Evolutionary conservation across 208 protist species (phyloP).

Genomic region (Trypanosomatidae sp.): DNA sequence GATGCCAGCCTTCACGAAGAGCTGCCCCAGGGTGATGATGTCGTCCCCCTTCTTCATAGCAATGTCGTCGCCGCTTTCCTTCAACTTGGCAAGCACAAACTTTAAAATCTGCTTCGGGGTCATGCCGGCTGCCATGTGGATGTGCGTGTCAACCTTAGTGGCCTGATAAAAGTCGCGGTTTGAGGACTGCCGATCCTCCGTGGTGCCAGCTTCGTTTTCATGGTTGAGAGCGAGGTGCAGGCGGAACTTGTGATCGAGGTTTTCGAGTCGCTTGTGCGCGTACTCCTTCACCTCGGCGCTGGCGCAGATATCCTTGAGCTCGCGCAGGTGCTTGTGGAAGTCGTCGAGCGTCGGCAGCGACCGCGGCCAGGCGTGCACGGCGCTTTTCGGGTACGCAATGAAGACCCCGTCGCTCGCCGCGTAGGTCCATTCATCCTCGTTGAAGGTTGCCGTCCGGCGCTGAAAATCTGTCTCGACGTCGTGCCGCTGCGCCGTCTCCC

Average conservation of each 20-base stretch:
- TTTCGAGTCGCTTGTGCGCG: conserved; percentile 88
- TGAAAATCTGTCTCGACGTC: conserved; percentile 85
- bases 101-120: conserved; percentile 93
- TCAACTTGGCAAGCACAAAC: conserved; percentile 95
- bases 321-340: conserved; percentile 73
- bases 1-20: conserved; percentile 87
- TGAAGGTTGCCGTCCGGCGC: conserved; percentile 82
- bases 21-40: conserved; percentile 84
- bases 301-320: conserved; percentile 73
- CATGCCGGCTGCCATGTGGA: conserved; percentile 96
- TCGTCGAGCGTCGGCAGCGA: conserved; percentile 79
- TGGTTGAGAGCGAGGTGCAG: conserved; percentile 95
- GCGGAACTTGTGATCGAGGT: conserved; percentile 93
- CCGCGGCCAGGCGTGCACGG: conserved; percentile 79
- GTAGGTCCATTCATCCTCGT: conserved; percentile 91
- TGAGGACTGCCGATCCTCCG: conserved; percentile 75
- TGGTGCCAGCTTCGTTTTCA: conserved; percentile 87
- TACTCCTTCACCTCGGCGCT: conserved; percentile 91
- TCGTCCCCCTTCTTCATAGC: conserved; percentile 86
- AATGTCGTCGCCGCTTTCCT: conserved; percentile 92
- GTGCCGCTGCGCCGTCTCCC: conserved; percentile 59
- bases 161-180: conserved; percentile 96
- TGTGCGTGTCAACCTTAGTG: conserved; percentile 97
- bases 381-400: conserved; percentile 76
- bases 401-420: conserved; percentile 86